These are phyloP conservation scores for Ophiostoma quercus DNA, from an alignment of 2,329 filamentous ascomycete species.

Conservation along the genomic window DNA sequence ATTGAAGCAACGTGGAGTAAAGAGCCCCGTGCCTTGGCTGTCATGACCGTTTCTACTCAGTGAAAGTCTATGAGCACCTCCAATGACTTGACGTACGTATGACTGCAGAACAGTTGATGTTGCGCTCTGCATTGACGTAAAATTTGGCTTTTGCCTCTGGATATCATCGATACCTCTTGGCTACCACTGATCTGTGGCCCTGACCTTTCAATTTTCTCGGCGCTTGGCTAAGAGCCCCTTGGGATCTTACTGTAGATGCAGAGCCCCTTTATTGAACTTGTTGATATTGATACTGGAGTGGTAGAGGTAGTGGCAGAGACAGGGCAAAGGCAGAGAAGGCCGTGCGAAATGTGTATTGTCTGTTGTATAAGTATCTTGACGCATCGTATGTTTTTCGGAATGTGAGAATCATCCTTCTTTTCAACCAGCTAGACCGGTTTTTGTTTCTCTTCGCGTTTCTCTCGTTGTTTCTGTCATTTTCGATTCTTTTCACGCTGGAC, in stretches of 20 bases:
- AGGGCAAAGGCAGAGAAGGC: background rate
- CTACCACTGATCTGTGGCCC: constrained; percentile 3
- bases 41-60: background rate
- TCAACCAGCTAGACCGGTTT: background rate
- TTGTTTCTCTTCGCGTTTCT: background rate
- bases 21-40: constrained; percentile 14
- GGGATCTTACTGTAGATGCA: background rate
- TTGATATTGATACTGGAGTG: background rate
- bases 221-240: constrained; percentile 9
- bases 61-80: too few relatives aligned
- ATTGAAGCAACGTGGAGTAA: constrained; percentile 14
- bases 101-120: background rate
- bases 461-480: constrained; percentile 8
- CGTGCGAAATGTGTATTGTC: background rate
- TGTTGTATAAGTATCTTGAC: background rate
- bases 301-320: background rate
- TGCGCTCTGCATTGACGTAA: background rate
- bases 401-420: background rate
- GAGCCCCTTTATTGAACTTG: constrained; percentile 10
- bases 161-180: constrained; percentile 12
- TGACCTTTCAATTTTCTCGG: constrained; percentile 12
- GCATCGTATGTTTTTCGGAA: background rate
- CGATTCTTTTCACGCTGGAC: constrained; percentile 13
- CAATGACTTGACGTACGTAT: background rate
- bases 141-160: background rate